Percentiles rank a stretch among this genome's conserved stretches.
Conservation (phyloP, 768 basidiomycete genomes). For the Termitomyces sp. region DNA sequence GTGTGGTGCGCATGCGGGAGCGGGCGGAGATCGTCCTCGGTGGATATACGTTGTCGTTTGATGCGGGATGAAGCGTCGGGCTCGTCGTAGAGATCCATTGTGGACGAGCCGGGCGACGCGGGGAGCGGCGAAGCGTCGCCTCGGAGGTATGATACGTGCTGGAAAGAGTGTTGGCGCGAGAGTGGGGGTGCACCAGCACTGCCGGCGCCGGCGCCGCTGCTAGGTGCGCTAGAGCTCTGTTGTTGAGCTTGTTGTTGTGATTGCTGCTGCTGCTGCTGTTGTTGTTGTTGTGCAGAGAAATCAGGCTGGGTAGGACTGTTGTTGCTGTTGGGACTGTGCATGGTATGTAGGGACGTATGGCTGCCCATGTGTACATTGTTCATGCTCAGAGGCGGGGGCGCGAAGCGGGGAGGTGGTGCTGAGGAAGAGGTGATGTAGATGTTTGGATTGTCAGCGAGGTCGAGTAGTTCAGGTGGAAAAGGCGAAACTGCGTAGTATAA, state of each 20-base stretch:
- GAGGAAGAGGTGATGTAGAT: constrained; percentile 59
- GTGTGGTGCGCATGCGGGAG: not conserved
- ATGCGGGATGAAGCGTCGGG: constrained; percentile 21
- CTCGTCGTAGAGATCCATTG: constrained; percentile 42
- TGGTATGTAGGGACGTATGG: constrained; percentile 27
- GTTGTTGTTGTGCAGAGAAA: constrained; percentile 24
- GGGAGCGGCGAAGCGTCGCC: constrained; percentile 32
- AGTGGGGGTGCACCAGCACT: constrained; percentile 23
- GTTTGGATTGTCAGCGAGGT: constrained; percentile 53
- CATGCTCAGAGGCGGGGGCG: constrained; percentile 29
- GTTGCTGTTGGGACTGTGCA: constrained; percentile 38
- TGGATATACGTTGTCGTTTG: constrained; percentile 52
- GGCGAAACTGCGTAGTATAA: constrained; percentile 27
- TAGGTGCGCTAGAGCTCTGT: not conserved
- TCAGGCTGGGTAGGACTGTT: constrained; percentile 22
- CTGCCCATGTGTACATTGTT: constrained; percentile 30
- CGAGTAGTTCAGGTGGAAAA: constrained; percentile 49
- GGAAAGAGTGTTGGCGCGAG: constrained; percentile 57
- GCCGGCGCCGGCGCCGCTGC: too few relatives aligned
- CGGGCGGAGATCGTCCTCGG: constrained; percentile 19
- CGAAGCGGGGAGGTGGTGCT: constrained; percentile 23
- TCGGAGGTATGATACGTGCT: constrained; percentile 37
- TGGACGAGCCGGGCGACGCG: constrained; percentile 30
- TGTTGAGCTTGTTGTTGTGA: too few relatives aligned
- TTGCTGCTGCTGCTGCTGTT: constrained; percentile 3